Conservation (phyloP, 164 flowering plant species). For the grape (Vitis vinifera) region ASM3070453v1 NC_081823.1:26125001-26125500, state of each 20-base stretch:
- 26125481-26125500: constrained; percentile 54
- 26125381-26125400: not conserved
- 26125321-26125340: constrained; percentile 46
- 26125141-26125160: constrained; percentile 30
- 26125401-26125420: constrained; percentile 33
- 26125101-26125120: constrained; percentile 10
- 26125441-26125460: constrained; percentile 63
- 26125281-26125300: constrained; percentile 57
- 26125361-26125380: constrained; percentile 31
- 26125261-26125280: constrained; percentile 43
- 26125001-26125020: constrained; percentile 2
- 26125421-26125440: constrained; percentile 54
- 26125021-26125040: constrained; percentile 15
- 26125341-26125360: constrained; percentile 33
- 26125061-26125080: constrained; percentile 12
- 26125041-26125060: constrained; percentile 3
- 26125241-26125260: constrained; percentile 49
- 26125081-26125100: constrained; percentile 11
- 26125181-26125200: constrained; percentile 61
- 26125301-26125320: constrained; percentile 50
- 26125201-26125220: constrained; percentile 74
- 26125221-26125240: constrained; percentile 43
- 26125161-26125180: constrained; percentile 61
- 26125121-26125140: constrained; percentile 9
- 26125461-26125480: constrained; percentile 66